A percentile compares a stretch with the other conserved stretches of the same genome.
These are phyloP conservation scores for Microdochium trichocladiopsis DNA, from an alignment of 2,329 filamentous ascomycete genomes.

Conservation along the genomic window DNA sequence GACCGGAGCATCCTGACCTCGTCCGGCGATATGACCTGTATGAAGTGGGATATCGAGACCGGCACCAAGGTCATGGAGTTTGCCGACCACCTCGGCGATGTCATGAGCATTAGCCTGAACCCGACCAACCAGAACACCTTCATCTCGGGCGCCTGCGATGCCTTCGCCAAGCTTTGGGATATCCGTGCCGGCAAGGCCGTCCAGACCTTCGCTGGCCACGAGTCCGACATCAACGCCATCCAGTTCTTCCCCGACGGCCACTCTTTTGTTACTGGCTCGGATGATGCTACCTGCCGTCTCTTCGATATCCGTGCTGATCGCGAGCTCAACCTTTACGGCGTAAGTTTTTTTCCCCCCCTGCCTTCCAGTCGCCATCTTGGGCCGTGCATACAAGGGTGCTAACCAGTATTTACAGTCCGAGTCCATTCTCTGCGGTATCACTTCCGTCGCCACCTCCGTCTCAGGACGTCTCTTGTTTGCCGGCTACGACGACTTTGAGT, in stretches of 20 bases:
- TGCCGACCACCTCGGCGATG: conserved; percentile 94
- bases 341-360: no score
- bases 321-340: conserved; percentile 61
- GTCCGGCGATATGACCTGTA: conserved; percentile 98
- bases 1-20: conserved; percentile 96
- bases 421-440: conserved; percentile 95
- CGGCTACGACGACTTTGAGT: conserved; percentile 98
- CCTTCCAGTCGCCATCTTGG: no score
- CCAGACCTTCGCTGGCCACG: conserved; percentile 96
- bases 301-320: conserved; percentile 97
- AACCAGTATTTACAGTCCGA: conserved; percentile 60
- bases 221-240: conserved; percentile 98
- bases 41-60: conserved; percentile 99
- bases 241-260: conserved; percentile 99
- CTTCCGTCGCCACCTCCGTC: conserved; percentile 94
- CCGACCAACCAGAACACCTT: conserved; percentile 99
- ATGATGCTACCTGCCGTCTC: conserved; percentile 92
- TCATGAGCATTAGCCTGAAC: conserved; percentile 99
- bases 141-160: conserved; percentile 97
- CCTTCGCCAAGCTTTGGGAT: conserved; percentile 98
- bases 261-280: conserved; percentile 95
- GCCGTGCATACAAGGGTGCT: no score
- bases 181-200: conserved; percentile 97
- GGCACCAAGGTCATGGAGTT: conserved; percentile 97
- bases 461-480: conserved; percentile 93